Evolutionary conservation across 495 filamentous ascomycete species (phyloP), one percentile per base, ranked within the genome.

Genomic region (Xeromyces bisporus): DNA sequence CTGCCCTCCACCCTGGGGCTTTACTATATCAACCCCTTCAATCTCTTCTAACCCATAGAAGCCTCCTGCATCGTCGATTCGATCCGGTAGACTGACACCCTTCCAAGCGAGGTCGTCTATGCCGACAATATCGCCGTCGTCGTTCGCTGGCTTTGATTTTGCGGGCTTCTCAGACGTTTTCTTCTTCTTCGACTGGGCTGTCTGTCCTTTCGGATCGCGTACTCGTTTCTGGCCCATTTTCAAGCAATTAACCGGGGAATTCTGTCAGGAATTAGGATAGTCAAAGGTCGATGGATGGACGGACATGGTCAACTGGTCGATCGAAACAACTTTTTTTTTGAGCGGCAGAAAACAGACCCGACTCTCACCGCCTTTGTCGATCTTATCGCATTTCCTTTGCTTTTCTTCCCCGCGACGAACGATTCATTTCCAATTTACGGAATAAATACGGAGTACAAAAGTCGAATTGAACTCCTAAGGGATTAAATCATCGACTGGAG

Each of bases 1-100:
- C 20, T 54, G 41, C 20, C 58, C 56, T 2, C 37, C 43, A 1
- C 43, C 43, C 8, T 48, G 23, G 10, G 50, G 33, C 23, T 59
- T 64, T 18, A 91, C 55, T 12, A 97, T 62, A 17, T 93, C 82
- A 0, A 96, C 80, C 26, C 77, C 83, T 6, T 91, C 81, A 27
- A 94, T 73, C 44, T 96, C 89, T 39, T 97, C 87, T 23, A 97
- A 50, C 0, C 89, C 87, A 53, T 74, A 92, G 52, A 97, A 93
- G 0, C 91, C 89, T 39, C 84, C 82, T n/a, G 79, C 80, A 62
- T 96, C 80, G 25, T 89, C 80, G 37, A 93, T 64, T 40, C 76
- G 74, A 47, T 93, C 84, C 3, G 86, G 86, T 32, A 94, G 64
- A 14, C 73, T 50, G 10, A 93, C 84, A 35, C 75, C 67, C 39